Evolutionary conservation across 148 eudicot genomes (phyloP).

Genomic region (Vaccinium darrowii): DNA sequence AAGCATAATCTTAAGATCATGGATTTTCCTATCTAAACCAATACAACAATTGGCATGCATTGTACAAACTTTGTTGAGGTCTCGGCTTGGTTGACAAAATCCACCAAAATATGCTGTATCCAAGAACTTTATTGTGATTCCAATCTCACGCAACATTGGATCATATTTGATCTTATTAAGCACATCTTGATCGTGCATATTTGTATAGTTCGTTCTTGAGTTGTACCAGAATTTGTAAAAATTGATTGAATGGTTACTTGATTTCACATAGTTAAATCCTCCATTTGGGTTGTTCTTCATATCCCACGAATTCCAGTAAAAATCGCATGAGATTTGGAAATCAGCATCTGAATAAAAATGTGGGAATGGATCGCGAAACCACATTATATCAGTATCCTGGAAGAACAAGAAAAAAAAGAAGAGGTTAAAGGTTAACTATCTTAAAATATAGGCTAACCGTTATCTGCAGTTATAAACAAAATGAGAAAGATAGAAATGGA

Average conservation of each 20-base stretch:
- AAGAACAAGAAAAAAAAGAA: background rate
- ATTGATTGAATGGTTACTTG: constrained; percentile 37
- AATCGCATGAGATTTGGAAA: constrained; percentile 62
- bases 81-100: constrained; percentile 55
- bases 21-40: constrained; percentile 48
- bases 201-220: constrained; percentile 31
- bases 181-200: constrained; percentile 54
- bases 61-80: constrained; percentile 49
- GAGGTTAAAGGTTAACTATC: background rate
- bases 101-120: constrained; percentile 53
- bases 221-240: constrained; percentile 49
- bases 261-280: constrained; percentile 48
- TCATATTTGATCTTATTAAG: constrained; percentile 37
- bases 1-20: constrained; percentile 46
- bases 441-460: background rate
- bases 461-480: background rate
- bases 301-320: constrained; percentile 25
- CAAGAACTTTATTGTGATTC: constrained; percentile 42
- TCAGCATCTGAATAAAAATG: constrained; percentile 38
- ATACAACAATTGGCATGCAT: constrained; percentile 77
- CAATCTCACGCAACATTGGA: constrained; percentile 25
- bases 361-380: constrained; percentile 61
- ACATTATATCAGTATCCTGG: constrained; percentile 62
- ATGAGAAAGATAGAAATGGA: background rate
- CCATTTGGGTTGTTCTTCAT: constrained; percentile 36